Evolutionary conservation across 345 rosid genomes (phyloP).

Genomic region (Eucalyptus dawsonii): DNA sequence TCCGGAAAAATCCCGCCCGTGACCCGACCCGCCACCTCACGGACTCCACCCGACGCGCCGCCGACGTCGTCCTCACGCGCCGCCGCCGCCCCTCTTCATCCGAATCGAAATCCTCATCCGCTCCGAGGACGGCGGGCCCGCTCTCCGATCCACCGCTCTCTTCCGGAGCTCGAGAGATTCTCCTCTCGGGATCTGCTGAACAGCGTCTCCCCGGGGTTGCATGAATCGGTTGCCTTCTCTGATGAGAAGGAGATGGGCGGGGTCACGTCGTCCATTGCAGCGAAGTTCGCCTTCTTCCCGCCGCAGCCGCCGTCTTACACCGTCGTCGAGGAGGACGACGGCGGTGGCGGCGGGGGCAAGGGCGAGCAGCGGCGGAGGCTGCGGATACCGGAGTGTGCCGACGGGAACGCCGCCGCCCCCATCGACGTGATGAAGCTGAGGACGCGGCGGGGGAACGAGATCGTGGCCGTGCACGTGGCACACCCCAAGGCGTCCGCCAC

Average conservation of each 20-base stretch:
- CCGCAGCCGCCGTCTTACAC: slow-evolving; percentile 82
- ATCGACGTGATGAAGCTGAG: slow-evolving; percentile 70
- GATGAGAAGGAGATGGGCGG: slow-evolving; percentile 71
- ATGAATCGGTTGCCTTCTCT: slow-evolving; percentile 15
- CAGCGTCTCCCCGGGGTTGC: not conserved
- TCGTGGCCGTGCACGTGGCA: slow-evolving; percentile 66
- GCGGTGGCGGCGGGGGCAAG: slow-evolving; percentile 3
- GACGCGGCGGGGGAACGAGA: slow-evolving; percentile 65
- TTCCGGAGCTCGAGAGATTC: not conserved
- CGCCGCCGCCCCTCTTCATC: not conserved
- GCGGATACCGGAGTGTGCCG: not conserved
- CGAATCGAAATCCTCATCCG: not conserved
- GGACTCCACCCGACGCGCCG: not conserved
- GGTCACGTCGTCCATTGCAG: slow-evolving; percentile 93
- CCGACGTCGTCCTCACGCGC: not conserved
- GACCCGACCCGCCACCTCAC: not conserved
- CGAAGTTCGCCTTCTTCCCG: slow-evolving; percentile 97
- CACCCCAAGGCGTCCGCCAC: slow-evolving; percentile 72
- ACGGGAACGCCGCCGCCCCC: slow-evolving; percentile 13
- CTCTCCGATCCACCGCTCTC: not conserved
- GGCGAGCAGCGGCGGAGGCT: not conserved
- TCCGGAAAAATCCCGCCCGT: not conserved
- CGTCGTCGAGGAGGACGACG: slow-evolving; percentile 30
- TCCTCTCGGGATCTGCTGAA: not conserved
- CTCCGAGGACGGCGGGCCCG: not conserved